These are phyloP conservation scores for Lichenothelia convexa DNA, from an alignment of 495 filamentous ascomycete species.

Conservation along the genomic window DNA sequence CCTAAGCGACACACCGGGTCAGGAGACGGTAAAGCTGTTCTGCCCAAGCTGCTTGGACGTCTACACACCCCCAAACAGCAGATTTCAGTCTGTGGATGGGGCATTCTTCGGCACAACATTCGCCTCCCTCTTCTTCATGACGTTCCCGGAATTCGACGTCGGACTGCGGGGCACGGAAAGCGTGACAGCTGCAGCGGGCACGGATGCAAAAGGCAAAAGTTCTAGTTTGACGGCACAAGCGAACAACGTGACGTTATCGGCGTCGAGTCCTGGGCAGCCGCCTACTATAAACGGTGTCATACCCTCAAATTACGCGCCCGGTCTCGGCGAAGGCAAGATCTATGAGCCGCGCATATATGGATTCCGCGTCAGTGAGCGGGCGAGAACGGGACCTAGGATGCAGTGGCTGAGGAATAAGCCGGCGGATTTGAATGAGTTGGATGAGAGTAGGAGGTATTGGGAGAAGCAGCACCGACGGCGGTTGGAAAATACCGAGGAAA, in stretches of 20 bases:
- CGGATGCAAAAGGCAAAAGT: conserved; percentile 6
- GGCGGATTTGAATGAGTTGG: conserved; percentile 55
- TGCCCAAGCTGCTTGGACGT: conserved; percentile 93
- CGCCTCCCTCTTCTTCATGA: conserved; percentile 88
- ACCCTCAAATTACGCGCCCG: conserved; percentile 66
- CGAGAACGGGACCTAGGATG: conserved; percentile 81
- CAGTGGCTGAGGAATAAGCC: conserved; percentile 85
- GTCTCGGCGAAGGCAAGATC: conserved; percentile 62
- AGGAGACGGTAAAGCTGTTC: conserved; percentile 96
- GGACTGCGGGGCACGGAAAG: conserved; percentile 6
- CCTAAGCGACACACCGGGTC: conserved; percentile 78
- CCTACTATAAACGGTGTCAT: conserved; percentile 65
- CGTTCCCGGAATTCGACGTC: conserved; percentile 87
- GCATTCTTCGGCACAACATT: conserved; percentile 98
- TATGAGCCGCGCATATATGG: conserved; percentile 96
- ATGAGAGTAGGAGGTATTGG: conserved; percentile 47
- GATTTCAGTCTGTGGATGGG: conserved; percentile 94
- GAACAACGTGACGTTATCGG: conserved; percentile 9
- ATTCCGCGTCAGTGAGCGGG: conserved; percentile 77
- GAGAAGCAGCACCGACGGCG: conserved; percentile 19
- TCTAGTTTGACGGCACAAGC: conserved; percentile 7
- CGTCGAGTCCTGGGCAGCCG: conserved; percentile 31
- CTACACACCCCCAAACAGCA: conserved; percentile 91
- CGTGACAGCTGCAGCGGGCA: not conserved
- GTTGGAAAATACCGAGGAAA: conserved; percentile 12